Evolutionary conservation across 345 rosid genomes (phyloP).

Genomic region (Clarkia xantiana): DNA sequence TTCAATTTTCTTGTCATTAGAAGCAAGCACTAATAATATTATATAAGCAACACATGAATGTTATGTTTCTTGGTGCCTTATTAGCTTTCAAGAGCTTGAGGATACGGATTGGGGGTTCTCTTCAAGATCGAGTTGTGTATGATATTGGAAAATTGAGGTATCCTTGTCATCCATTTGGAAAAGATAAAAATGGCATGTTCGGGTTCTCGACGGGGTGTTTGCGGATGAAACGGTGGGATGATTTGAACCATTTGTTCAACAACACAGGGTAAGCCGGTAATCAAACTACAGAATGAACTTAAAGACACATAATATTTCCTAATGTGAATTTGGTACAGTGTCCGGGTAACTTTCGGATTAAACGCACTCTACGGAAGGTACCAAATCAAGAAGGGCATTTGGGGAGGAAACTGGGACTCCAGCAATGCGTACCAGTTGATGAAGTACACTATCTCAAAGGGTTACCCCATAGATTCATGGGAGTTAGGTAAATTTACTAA

Average conservation of each 20-base stretch:
- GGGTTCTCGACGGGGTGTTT: slow-evolving; percentile 92
- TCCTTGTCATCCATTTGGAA: slow-evolving; percentile 71
- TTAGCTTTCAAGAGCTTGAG: slow-evolving; percentile 74
- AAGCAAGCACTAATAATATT: not conserved
- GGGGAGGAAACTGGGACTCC: slow-evolving; percentile 94
- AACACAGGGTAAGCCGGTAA: slow-evolving; percentile 35
- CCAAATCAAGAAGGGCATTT: slow-evolving; percentile 30
- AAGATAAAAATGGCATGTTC: slow-evolving; percentile 50
- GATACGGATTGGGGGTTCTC: slow-evolving; percentile 89
- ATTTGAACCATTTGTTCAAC: slow-evolving; percentile 46
- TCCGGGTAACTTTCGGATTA: slow-evolving; percentile 65
- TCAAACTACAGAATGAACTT: no score
- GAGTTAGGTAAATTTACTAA: slow-evolving; percentile 51
- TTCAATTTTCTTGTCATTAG: not conserved
- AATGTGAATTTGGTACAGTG: slow-evolving; percentile 22
- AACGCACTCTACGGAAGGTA: slow-evolving; percentile 86
- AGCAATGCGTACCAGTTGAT: slow-evolving; percentile 61
- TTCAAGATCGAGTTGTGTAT: slow-evolving; percentile 85
- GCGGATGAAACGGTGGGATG: slow-evolving; percentile 82
- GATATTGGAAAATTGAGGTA: slow-evolving; percentile 46
- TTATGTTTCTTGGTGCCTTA: slow-evolving; percentile 9
- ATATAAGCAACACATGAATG: not conserved
- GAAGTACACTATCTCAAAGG: slow-evolving; percentile 67
- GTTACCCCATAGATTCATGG: slow-evolving; percentile 81
- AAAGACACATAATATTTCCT: no score